Conservation (phyloP, 2,329 filamentous ascomycete genomes). For the Beauveria sp. region DNA sequence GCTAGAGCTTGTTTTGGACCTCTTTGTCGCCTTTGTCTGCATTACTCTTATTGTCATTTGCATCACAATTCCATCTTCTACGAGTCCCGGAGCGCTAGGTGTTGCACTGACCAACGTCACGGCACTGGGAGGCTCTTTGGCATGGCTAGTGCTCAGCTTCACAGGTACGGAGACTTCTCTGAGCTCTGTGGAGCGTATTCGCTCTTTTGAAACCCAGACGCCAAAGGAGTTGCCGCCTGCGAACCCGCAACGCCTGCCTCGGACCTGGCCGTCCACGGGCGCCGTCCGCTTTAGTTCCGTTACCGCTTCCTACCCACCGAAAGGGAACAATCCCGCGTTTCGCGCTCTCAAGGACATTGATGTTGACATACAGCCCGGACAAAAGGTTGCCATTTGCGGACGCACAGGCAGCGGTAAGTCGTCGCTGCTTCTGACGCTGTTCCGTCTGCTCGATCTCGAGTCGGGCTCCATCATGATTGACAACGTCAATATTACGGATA, state of each 20-base stretch:
- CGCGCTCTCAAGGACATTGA: conserved; percentile 20
- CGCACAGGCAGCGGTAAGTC: conserved; percentile 31
- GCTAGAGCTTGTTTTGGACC: conserved; percentile 39
- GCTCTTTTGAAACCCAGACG: conserved; percentile 18
- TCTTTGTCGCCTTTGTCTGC: conserved; percentile 36
- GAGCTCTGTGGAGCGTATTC: conserved; percentile 21
- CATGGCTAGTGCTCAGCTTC: conserved; percentile 26
- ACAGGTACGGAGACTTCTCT: conserved; percentile 22
- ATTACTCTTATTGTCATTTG: conserved; percentile 37
- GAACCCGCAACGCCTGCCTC: conserved; percentile 13
- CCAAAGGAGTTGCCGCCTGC: conserved; percentile 17
- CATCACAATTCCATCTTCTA: conserved; percentile 25
- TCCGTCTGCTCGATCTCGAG: conserved; percentile 38
- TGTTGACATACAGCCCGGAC: conserved; percentile 24
- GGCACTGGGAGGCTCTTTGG: conserved; percentile 20
- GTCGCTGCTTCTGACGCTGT: conserved; percentile 33
- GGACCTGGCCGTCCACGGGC: conserved; percentile 22
- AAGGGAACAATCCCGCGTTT: conserved; percentile 15
- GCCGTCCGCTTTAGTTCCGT: conserved; percentile 20
- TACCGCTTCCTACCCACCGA: conserved; percentile 22
- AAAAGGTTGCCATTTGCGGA: conserved; percentile 37
- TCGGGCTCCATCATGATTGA: conserved; percentile 38
- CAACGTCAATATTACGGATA: conserved; percentile 26
- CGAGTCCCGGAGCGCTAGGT: conserved; percentile 20
- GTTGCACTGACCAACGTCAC: conserved; percentile 22